Base-by-base conservation (phyloP, 768 basidiomycete species). In the Daedalea quercina region DNA sequence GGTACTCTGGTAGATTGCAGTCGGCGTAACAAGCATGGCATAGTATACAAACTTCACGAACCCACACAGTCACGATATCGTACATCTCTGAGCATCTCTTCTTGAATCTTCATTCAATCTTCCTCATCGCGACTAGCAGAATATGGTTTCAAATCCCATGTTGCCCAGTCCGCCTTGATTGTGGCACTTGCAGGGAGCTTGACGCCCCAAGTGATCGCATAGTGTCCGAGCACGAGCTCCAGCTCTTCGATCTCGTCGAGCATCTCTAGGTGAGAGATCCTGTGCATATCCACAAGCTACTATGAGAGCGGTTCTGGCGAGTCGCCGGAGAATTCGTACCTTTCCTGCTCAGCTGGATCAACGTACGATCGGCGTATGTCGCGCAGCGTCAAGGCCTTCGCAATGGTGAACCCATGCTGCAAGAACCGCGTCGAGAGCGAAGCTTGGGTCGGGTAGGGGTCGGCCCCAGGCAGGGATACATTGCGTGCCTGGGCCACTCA, bases 231-330 rank as follows among this genome's bases (percentile, higher is more conserved):
- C 1, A 98, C 88, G 3, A 99, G 77, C 53, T 94, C 87, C 19
- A 99, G 76, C 68, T 98, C 95, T 67, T 99, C 95, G 9, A 93
- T 74, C 68, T 99, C 94, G 63, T 98, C 95, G 3, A 99, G 76
- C 68, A 90, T 76, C 65, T 98, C 95, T 15, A 96, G 75, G 52
- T 70, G 73, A 0, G 87, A 78, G 62, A 94, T 85, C 60, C 93
- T 93, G 59, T 17, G 19, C 19, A 26, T 22, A 45, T 3, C 7
- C 1, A 4, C 6, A 31, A 31, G 28, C 11, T 23, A 25, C 8
- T 51, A 47, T 37, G 34, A 47, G 24, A 40, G 52, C 6, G 17
- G 13, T 9, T 43, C 23, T 43, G 19, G 34, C 47, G 51, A 50
- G 23, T 25, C 15, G 20, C 26, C 13, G 20, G 25, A 20, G 13